A percentile compares a stretch with the other conserved stretches of the same genome.
Evolutionary conservation across 768 basidiomycete species (phyloP).

Genomic region (Trametes elegans): DNA sequence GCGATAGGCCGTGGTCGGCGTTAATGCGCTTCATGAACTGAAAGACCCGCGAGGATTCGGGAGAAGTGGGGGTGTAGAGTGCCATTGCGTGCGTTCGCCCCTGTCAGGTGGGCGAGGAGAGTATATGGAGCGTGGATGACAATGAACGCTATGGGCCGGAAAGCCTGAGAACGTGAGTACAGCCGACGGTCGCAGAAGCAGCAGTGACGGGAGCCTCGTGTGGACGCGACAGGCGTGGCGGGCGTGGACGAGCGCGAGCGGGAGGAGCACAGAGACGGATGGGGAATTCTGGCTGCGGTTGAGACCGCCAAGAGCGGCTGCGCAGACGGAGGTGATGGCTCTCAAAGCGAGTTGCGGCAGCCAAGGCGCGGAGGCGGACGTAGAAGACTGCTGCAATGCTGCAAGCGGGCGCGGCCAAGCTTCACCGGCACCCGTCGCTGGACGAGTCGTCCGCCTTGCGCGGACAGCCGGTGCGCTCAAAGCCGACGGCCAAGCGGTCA

Average conservation of each 20-base stretch:
- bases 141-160: slow-evolving; percentile 1
- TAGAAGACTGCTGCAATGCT: not conserved
- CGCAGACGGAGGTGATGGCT: not conserved
- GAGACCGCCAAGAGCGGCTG: not conserved
- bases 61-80: slow-evolving; percentile 44
- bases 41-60: slow-evolving; percentile 44
- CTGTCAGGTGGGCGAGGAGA: slow-evolving; percentile 6
- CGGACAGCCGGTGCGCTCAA: no score
- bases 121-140: not conserved
- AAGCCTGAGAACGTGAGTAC: not conserved
- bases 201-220: not conserved
- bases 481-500: not conserved
- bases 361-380: slow-evolving; percentile 2
- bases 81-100: slow-evolving; percentile 14
- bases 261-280: not conserved
- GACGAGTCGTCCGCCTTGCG: not conserved
- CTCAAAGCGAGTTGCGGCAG: not conserved
- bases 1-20: slow-evolving; percentile 38
- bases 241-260: not conserved
- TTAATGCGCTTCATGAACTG: slow-evolving; percentile 54
- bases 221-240: not conserved
- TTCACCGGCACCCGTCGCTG: not conserved
- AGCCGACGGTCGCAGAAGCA: not conserved
- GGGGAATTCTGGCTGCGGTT: not conserved
- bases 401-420: not conserved